Evolutionary conservation across 768 basidiomycete species (phyloP), one percentile per base, ranked within the genome.

Genomic region (Tulasnella sp.): DNA sequence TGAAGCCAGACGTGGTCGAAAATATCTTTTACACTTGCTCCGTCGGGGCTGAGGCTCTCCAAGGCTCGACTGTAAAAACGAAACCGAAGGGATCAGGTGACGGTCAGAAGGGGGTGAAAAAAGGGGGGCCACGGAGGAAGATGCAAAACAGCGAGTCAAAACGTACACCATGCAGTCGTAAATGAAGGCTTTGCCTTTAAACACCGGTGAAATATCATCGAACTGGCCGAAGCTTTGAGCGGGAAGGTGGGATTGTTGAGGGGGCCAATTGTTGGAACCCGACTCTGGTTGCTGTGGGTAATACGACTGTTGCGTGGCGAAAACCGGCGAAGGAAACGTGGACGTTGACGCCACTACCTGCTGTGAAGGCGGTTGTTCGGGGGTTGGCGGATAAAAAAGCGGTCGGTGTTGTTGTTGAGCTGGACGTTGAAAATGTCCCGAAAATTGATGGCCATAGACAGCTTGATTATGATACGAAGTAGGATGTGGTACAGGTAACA

Each of bases 131-230:
- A 16, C 4, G 10, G 13, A 67, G n/a, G 61, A 35, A 35, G 1
- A 16, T 26, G 55, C 55, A 67, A 67, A 35, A 67, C 15, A 67
- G 1, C 61, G 29, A 51, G 51, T 51, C 51, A 23, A n/a, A 51
- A 67, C 61, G 61, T 67, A 67, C 61, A 67, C 61, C 61, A 67
- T 67, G 16, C 61, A 67, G 32, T 67, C 61, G 32, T 67, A 67
- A 7, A 67, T 67, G 61, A 67, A 67, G 61, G 61, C 61, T 67
- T 67, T 67, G 29, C 61, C 61, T 35, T 32, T 67, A 29, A 67
- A 67, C 5, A 29, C 61, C 61, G 61, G 61, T 67, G 61, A 67
- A 35, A 67, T 67, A 11, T 67, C 61, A 29, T 67, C 61, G 61
- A 67, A 67, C 29, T 67, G 26, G 23, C 61, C 61, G n/a, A 67